Evolutionary conservation across 805 yeast species (phyloP).

Genomic region (Millerozyma acaciae): DNA sequence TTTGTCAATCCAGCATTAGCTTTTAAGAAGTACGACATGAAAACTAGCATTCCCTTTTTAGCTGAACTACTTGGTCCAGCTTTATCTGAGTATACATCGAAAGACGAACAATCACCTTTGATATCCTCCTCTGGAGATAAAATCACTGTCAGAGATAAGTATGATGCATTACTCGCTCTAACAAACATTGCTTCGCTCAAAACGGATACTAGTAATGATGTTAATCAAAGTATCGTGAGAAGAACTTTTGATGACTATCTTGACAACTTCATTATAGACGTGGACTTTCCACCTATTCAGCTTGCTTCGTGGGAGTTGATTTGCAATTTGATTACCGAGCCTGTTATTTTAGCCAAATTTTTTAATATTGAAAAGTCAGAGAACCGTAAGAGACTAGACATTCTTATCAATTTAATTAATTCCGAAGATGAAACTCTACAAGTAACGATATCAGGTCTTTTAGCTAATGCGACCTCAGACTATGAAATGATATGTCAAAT

Average conservation of each 20-base stretch:
- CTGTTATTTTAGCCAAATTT: slow-evolving; percentile 46
- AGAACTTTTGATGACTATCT: slow-evolving; percentile 42
- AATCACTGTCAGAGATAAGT: slow-evolving; percentile 39
- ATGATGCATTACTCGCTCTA: slow-evolving; percentile 58
- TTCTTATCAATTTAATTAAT: slow-evolving; percentile 32
- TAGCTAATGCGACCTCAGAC: slow-evolving; percentile 40
- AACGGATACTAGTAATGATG: background rate
- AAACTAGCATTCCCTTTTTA: slow-evolving; percentile 46
- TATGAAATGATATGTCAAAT: slow-evolving; percentile 31
- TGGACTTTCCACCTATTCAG: slow-evolving; percentile 44
- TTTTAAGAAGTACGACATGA: slow-evolving; percentile 36
- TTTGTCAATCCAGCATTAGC: slow-evolving; percentile 40
- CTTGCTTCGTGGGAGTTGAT: slow-evolving; percentile 60
- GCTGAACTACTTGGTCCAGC: slow-evolving; percentile 42
- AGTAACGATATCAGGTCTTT: slow-evolving; percentile 29
- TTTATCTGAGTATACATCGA: slow-evolving; percentile 16
- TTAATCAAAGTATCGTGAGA: slow-evolving; percentile 35
- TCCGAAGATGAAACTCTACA: slow-evolving; percentile 29
- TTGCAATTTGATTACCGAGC: slow-evolving; percentile 51
- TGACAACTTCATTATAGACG: slow-evolving; percentile 37
- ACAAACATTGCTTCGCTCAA: slow-evolving; percentile 60
- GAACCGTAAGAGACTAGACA: slow-evolving; percentile 23
- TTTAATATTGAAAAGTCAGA: slow-evolving; percentile 48
- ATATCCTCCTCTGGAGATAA: slow-evolving; percentile 24
- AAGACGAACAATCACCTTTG: slow-evolving; percentile 1